A percentile compares a stretch with the other conserved stretches of the same genome.
These are phyloP conservation scores for Gossypium turneri DNA, from an alignment of 345 rosid species.

Conservation along the genomic window DNA sequence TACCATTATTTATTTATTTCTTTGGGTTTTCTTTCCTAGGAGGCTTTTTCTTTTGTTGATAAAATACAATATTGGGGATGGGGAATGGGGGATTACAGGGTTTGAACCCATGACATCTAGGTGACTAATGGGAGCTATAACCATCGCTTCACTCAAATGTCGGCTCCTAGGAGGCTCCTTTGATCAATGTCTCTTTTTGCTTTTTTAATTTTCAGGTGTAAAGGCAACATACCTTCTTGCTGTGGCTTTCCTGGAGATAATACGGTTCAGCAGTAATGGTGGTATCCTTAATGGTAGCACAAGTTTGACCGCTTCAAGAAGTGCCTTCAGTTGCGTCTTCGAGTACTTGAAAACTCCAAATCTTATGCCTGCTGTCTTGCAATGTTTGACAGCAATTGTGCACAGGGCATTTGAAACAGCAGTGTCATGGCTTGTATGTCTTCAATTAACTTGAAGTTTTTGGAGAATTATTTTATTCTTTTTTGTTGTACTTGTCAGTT, in stretches of 20 bases:
- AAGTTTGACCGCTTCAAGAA: slow-evolving; percentile 66
- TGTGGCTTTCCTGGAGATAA: slow-evolving; percentile 90
- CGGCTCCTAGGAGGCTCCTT: neutral
- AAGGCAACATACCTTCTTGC: slow-evolving; percentile 99
- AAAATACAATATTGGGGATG: too few relatives aligned
- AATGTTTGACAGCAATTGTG: slow-evolving; percentile 88
- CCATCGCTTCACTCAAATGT: too few relatives aligned
- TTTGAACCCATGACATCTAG: too few relatives aligned
- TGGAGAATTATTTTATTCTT: neutral
- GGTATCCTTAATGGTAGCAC: slow-evolving; percentile 89
- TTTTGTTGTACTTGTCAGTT: neutral
- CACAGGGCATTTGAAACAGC: slow-evolving; percentile 94
- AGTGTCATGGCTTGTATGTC: slow-evolving; percentile 81
- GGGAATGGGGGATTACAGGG: too few relatives aligned
- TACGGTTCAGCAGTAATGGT: slow-evolving; percentile 95
- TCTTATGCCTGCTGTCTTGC: slow-evolving; percentile 85
- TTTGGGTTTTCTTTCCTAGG: neutral
- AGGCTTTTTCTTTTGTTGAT: neutral
- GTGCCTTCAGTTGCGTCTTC: slow-evolving; percentile 96
- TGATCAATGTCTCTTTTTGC: slow-evolving; percentile 8
- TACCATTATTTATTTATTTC: neutral
- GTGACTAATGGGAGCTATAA: too few relatives aligned
- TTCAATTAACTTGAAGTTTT: slow-evolving; percentile 14
- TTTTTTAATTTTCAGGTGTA: slow-evolving; percentile 56
- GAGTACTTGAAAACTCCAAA: slow-evolving; percentile 95